Evolutionary conservation across 2,329 filamentous ascomycete species (phyloP).

Genomic region (Calonectria multiphialidica): DNA sequence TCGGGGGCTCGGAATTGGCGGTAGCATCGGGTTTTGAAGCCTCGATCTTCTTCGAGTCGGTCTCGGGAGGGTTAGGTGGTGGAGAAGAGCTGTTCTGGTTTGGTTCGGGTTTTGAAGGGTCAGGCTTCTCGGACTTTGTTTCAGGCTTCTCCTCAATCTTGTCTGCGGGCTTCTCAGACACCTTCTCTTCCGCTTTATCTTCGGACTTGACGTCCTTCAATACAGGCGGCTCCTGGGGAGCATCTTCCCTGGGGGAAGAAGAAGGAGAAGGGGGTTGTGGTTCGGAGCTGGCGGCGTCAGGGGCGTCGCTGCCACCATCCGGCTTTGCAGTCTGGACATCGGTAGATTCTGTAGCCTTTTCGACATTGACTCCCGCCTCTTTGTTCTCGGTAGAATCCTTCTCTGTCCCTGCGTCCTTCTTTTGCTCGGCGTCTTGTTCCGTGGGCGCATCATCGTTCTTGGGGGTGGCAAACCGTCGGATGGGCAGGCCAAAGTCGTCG

Average conservation of each 20-base stretch:
- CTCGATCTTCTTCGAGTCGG: background rate
- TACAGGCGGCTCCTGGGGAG: conserved; percentile 7
- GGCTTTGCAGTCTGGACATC: conserved; percentile 23
- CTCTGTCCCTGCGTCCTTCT: conserved; percentile 4
- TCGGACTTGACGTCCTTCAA: conserved; percentile 19
- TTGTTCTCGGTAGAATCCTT: conserved; percentile 22
- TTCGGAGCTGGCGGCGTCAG: conserved; percentile 51
- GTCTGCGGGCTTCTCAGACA: background rate
- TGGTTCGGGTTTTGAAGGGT: conserved; percentile 15
- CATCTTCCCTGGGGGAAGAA: background rate
- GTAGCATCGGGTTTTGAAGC: background rate
- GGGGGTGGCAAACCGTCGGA: conserved; percentile 61
- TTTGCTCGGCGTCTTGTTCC: conserved; percentile 28
- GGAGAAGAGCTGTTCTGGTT: conserved; percentile 10
- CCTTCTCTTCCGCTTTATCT: background rate
- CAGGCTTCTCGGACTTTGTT: conserved; percentile 16
- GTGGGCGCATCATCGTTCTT: conserved; percentile 33
- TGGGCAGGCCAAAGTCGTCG: conserved; percentile 80
- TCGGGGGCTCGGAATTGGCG: conserved; percentile 20
- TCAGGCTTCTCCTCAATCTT: conserved; percentile 5
- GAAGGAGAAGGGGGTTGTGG: conserved; percentile 31
- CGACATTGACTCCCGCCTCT: conserved; percentile 16
- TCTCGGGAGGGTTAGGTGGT: background rate
- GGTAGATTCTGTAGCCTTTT: conserved; percentile 3
- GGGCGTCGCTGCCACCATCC: conserved; percentile 54